Base-by-base conservation (phyloP, 352 stramenopile species). In the Phytophthora citrophthora region DNA sequence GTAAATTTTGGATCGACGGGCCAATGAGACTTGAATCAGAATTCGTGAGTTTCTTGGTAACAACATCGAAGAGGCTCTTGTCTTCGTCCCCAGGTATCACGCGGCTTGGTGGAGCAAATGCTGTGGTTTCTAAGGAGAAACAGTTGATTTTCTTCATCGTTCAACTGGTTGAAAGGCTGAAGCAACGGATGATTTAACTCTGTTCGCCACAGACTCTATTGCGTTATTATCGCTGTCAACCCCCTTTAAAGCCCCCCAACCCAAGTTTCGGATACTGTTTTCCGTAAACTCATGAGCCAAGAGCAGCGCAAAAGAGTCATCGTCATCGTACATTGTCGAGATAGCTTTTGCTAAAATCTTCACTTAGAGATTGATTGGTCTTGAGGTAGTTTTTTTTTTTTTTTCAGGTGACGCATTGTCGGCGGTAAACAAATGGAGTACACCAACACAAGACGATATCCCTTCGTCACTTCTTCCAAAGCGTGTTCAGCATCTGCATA, bases 401-500 rank as follows among this genome's bases (percentile, higher is more conserved):
- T n/a, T n/a, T n/a, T n/a, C n/a, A n/a, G n/a, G n/a, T n/a, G n/a
- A n/a, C n/a, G n/a, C n/a, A n/a, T n/a, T 39, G 46, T 47, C 16
- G 32, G 10, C 2, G 64, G 64, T 15, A 72, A 39, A 31, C 64
- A 72, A 36, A 70, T 55, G 15, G 54, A 70, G 23, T 70, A 70
- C 4, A 70, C 49, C 3, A 70, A 27, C 16, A 51, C 62, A 6
- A 70, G 43, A 13, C 54, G 54, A 46, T 58, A 70, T 7, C 62
- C 48, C 12, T 46, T 70, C 27, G 41, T 61, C 9, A 71, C 50
- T 20, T 47, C 31, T 12, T 66, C 55, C 20, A 66, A 20, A 4
- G 63, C 41, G 16, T 66, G 63, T 20, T 59, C 54, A 5, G 63
- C 55, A 40, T 71, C 63, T 12, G 63, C 55, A n/a, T 70, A 71